A percentile compares a stretch with the other conserved stretches of the same genome.
Evolutionary conservation across 176 grass and related monocot species (phyloP).

Genomic region (Pontederia crassipes): DNA sequence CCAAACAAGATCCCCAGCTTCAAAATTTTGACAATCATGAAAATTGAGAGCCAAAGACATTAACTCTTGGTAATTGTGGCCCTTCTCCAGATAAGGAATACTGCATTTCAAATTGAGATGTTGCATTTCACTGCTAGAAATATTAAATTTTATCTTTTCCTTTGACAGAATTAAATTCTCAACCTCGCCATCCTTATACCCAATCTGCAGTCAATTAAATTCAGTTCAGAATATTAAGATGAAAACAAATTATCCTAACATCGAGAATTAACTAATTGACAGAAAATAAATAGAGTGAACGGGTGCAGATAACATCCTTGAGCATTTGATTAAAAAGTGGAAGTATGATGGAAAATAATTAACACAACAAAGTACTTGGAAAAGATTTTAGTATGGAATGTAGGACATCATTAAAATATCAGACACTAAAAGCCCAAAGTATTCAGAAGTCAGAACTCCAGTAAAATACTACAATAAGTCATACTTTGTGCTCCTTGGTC

Average conservation of each 20-base stretch:
- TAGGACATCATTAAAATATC: too few species aligned
- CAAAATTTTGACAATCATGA: constrained; percentile 82
- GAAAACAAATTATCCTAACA: neutral
- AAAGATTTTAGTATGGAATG: too few species aligned
- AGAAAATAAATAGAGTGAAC: too few species aligned
- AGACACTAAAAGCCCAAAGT: too few species aligned
- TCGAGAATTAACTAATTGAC: too few species aligned
- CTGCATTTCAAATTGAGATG: constrained; percentile 56
- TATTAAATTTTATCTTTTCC: constrained; percentile 75
- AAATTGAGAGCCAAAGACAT: constrained; percentile 80
- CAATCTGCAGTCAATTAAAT: constrained; percentile 41
- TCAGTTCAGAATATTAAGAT: neutral
- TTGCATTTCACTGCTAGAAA: constrained; percentile 64
- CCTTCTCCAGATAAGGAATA: constrained; percentile 52
- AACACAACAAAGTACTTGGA: too few species aligned
- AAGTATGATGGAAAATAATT: too few species aligned
- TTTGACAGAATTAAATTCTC: constrained; percentile 48
- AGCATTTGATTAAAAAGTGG: too few species aligned
- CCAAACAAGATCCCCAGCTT: constrained; percentile 92
- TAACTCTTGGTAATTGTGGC: constrained; percentile 57
- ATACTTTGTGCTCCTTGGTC: constrained; percentile 67
- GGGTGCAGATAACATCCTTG: too few species aligned
- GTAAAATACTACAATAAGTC: neutral
- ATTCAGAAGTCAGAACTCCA: neutral
- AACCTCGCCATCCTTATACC: constrained; percentile 77